phyloP scores from a whole-genome alignment of 2,329 filamentous ascomycete genomes.

The Ascochyta viciae-villosae region DNA sequence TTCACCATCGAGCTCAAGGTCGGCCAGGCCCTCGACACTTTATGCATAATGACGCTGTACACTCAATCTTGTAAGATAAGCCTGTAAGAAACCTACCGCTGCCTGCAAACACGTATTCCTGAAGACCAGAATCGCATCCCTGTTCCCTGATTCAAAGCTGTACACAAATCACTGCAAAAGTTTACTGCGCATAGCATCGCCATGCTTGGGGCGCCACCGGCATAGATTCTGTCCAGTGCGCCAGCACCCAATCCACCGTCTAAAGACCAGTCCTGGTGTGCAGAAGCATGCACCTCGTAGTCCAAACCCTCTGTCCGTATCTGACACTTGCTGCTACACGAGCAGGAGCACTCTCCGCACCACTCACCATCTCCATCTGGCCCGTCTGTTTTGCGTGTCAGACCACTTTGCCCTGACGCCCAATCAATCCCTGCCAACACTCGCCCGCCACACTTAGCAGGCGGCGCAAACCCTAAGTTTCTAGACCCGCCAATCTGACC shows the following conservation, averaged over 20 bases:
- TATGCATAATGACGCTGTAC: slow-evolving; percentile 19
- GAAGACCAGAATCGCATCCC: background rate
- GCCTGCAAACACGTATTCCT: background rate
- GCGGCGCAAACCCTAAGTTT: slow-evolving; percentile 13
- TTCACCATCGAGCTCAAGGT: background rate
- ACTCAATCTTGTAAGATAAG: slow-evolving; percentile 17
- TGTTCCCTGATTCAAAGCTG: background rate
- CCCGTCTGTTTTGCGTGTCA: background rate
- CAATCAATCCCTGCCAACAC: background rate
- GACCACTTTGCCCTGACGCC: background rate
- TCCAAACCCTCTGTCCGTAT: background rate
- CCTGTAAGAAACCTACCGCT: slow-evolving; percentile 8
- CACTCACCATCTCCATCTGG: slow-evolving; percentile 1
- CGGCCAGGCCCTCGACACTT: background rate
- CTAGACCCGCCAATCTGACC: background rate
- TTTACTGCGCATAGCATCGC: background rate
- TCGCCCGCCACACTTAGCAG: background rate
- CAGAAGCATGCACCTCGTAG: background rate
- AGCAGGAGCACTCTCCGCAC: slow-evolving; percentile 9
- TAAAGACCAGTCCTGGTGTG: no score
- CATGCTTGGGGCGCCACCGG: background rate
- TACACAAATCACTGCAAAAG: background rate
- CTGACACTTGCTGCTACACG: slow-evolving; percentile 1
- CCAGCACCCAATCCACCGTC: no score
- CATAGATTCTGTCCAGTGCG: background rate